A percentile compares a stretch with the other conserved stretches of the same genome.
Evolutionary conservation across 2,329 filamentous ascomycete species (phyloP).

Genomic region (Bipolaris sorokiniana): DNA sequence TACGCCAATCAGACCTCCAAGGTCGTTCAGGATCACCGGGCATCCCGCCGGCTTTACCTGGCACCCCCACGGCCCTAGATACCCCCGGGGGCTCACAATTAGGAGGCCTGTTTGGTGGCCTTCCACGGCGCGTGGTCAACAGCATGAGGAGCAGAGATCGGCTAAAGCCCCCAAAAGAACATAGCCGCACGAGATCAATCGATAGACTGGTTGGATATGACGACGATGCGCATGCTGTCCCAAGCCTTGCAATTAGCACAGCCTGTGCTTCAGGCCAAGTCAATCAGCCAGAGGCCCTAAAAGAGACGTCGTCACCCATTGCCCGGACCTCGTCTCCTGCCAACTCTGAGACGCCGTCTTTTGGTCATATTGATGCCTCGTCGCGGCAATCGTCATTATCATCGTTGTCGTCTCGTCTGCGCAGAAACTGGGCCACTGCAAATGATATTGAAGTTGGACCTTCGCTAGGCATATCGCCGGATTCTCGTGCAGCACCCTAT

Average conservation of each 20-base stretch:
- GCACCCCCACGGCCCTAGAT: conserved; percentile 53
- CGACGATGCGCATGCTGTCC: conserved; percentile 67
- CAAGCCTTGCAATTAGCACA: conserved; percentile 68
- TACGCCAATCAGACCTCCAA: conserved; percentile 51
- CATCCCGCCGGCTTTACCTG: conserved; percentile 52
- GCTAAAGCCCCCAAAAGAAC: conserved; percentile 53
- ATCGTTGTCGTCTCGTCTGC: conserved; percentile 45
- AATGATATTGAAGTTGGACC: conserved; percentile 36
- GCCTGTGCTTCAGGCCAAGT: conserved; percentile 66
- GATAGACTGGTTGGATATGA: conserved; percentile 66
- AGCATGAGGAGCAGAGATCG: conserved; percentile 51
- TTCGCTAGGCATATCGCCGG: conserved; percentile 24
- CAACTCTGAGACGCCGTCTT: conserved; percentile 47
- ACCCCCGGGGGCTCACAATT: conserved; percentile 51
- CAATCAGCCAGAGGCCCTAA: conserved; percentile 58
- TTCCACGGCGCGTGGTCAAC: conserved; percentile 56
- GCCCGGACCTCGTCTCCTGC: conserved; percentile 52
- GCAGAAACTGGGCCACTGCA: conserved; percentile 29
- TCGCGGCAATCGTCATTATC: conserved; percentile 51
- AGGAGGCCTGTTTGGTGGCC: conserved; percentile 54
- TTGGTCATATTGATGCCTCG: conserved; percentile 29
- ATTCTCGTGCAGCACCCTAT: conserved; percentile 9
- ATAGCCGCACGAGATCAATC: conserved; percentile 64
- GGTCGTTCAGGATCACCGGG: conserved; percentile 46
- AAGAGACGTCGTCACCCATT: conserved; percentile 48